These are phyloP conservation scores for Phytopythium helicoides DNA, from an alignment of 352 stramenopile genomes.

Conservation along the genomic window DNA sequence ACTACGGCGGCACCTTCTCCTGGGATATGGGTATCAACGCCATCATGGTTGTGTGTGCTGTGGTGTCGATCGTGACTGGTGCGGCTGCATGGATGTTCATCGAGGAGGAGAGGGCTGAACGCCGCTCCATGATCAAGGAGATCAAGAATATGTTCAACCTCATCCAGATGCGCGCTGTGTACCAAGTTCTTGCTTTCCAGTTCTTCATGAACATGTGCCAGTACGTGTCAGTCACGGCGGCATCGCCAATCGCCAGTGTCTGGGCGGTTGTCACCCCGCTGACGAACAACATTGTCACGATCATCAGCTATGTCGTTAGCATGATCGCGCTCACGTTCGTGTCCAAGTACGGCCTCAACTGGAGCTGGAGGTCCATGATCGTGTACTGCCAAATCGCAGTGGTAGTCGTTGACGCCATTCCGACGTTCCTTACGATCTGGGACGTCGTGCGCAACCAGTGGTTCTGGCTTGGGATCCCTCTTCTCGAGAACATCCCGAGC, in stretches of 20 bases:
- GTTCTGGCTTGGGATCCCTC: slow-evolving; percentile 57
- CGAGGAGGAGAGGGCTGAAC: slow-evolving; percentile 23
- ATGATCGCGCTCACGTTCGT: slow-evolving; percentile 33
- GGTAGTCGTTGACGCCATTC: slow-evolving; percentile 33
- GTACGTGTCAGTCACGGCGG: slow-evolving; percentile 30
- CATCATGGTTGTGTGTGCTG: slow-evolving; percentile 35
- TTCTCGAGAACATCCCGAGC: slow-evolving; percentile 45
- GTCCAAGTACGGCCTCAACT: slow-evolving; percentile 41
- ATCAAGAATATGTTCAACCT: slow-evolving; percentile 30
- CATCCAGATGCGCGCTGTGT: slow-evolving; percentile 41
- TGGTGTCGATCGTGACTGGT: slow-evolving; percentile 21
- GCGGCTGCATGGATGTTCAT: slow-evolving; percentile 30
- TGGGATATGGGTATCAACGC: slow-evolving; percentile 30
- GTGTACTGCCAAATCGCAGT: slow-evolving; percentile 31
- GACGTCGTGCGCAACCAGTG: slow-evolving; percentile 55
- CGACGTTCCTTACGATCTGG: slow-evolving; percentile 39
- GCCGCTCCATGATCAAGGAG: slow-evolving; percentile 13
- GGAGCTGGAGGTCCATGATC: slow-evolving; percentile 47
- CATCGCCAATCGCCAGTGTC: slow-evolving; percentile 28
- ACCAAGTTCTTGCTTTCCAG: slow-evolving; percentile 50
- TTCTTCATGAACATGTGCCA: slow-evolving; percentile 47
- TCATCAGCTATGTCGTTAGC: slow-evolving; percentile 28
- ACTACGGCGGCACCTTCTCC: slow-evolving; percentile 32
- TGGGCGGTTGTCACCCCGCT: slow-evolving; percentile 32
- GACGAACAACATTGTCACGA: slow-evolving; percentile 27